Conservation (phyloP, 208 protist species). For the Wallacemonas collosoma region DNA sequence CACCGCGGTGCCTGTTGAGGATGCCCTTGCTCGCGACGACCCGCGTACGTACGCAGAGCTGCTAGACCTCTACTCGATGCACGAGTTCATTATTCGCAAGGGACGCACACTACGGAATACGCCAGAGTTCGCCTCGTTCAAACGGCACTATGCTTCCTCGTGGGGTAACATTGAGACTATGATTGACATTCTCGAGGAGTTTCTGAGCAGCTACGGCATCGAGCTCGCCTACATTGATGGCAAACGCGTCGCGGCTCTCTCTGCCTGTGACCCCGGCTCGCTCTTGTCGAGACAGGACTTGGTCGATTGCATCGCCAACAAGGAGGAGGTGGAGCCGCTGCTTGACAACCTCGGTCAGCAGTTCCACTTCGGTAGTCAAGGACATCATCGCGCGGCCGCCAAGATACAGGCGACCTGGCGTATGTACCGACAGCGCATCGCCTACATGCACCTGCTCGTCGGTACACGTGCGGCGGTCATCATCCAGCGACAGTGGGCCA, state of each 20-base stretch:
- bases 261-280: constrained; percentile 61
- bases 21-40: constrained; percentile 39
- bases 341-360: constrained; percentile 39
- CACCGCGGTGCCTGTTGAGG: constrained; percentile 10
- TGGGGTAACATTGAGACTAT: constrained; percentile 89
- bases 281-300: constrained; percentile 54
- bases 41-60: constrained; percentile 91
- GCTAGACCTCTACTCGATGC: constrained; percentile 94
- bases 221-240: constrained; percentile 92
- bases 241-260: constrained; percentile 80
- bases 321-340: constrained; percentile 77
- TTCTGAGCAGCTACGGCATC: constrained; percentile 78
- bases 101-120: constrained; percentile 85
- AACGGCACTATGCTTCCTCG: constrained; percentile 70
- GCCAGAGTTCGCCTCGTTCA: constrained; percentile 92
- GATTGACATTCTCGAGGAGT: constrained; percentile 74
- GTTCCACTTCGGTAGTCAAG: constrained; percentile 59
- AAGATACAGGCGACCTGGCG: constrained; percentile 91
- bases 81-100: constrained; percentile 94
- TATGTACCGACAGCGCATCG: constrained; percentile 84
- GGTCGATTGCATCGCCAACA: constrained; percentile 82
- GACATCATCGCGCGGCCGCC: constrained; percentile 73
- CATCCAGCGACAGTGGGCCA: constrained; percentile 86
- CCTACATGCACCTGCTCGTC: constrained; percentile 78
- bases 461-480: constrained; percentile 76